Conservation (phyloP, 306 rosid genomes). For the Quercus dentata region DNA sequence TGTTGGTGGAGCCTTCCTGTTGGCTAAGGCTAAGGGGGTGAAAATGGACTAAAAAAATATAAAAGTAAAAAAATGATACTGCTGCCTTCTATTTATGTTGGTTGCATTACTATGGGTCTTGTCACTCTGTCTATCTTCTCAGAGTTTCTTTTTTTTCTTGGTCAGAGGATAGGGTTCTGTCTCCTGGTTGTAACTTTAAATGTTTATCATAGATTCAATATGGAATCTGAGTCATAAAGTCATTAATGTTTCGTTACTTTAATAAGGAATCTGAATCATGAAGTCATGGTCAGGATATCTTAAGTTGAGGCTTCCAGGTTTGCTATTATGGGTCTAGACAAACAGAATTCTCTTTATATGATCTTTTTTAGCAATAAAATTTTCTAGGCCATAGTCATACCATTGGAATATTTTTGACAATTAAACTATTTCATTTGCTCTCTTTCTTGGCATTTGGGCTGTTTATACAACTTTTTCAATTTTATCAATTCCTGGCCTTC, state of each 20-base stretch:
- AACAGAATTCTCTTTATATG: not conserved
- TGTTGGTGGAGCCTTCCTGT: too few species aligned
- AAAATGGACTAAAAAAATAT: too few species aligned
- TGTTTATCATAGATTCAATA: not conserved
- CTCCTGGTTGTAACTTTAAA: not conserved
- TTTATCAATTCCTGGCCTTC: not conserved
- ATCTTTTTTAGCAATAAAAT: not conserved
- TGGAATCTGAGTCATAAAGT: not conserved
- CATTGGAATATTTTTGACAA: not conserved
- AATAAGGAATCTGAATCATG: not conserved
- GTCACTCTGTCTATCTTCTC: not conserved
- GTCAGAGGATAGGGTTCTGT: not conserved
- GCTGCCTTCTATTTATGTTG: too few species aligned
- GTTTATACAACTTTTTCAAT: not conserved
- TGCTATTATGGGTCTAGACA: not conserved
- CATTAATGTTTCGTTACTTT: not conserved
- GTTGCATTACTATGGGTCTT: not conserved
- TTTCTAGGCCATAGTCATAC: not conserved
- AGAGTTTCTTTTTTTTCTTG: not conserved
- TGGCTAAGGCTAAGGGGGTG: too few species aligned
- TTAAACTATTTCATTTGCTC: not conserved
- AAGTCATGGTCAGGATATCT: not conserved
- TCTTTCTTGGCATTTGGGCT: not conserved
- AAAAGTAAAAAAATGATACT: too few species aligned
- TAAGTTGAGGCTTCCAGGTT: not conserved